Conservation (phyloP, 1,284 basidiomycete species). For the Cutaneotrichosporon mucoides region DNA sequence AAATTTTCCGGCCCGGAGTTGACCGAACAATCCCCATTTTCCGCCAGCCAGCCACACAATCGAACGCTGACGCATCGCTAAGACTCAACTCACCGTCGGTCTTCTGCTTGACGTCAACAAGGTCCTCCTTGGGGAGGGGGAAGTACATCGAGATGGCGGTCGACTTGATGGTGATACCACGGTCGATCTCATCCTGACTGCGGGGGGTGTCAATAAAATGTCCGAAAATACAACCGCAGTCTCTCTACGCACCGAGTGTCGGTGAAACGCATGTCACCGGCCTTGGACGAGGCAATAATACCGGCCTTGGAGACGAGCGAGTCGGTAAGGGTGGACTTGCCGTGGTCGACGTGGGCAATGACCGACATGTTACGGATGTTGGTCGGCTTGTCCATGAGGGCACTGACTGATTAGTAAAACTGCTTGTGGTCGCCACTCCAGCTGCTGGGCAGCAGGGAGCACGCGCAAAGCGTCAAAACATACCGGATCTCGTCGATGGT, state of each 20-base stretch:
- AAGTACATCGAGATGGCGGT: conserved; percentile 99
- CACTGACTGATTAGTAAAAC: conserved; percentile 2
- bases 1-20: not conserved
- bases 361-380: conserved; percentile 89
- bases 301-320: conserved; percentile 99
- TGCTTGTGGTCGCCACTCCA: not conserved
- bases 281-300: conserved; percentile 94
- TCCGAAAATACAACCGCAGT: not conserved
- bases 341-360: conserved; percentile 99
- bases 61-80: not conserved
- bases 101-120: conserved; percentile 84
- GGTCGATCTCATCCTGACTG: conserved; percentile 97
- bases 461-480: conserved; percentile 3
- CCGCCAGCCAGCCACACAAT: too few species aligned
- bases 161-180: conserved; percentile 99
- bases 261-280: conserved; percentile 96
- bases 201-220: not conserved
- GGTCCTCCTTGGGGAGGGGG: conserved; percentile 85
- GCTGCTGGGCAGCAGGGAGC: not conserved
- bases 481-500: conserved; percentile 70
- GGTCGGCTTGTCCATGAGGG: conserved; percentile 37
- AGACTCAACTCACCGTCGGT: conserved; percentile 62
- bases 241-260: conserved; percentile 62
- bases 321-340: conserved; percentile 99
- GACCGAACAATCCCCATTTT: not conserved